Evolutionary conservation across 2,329 filamentous ascomycete species (phyloP).

Genomic region (Pseudocercospora macadamiae): DNA sequence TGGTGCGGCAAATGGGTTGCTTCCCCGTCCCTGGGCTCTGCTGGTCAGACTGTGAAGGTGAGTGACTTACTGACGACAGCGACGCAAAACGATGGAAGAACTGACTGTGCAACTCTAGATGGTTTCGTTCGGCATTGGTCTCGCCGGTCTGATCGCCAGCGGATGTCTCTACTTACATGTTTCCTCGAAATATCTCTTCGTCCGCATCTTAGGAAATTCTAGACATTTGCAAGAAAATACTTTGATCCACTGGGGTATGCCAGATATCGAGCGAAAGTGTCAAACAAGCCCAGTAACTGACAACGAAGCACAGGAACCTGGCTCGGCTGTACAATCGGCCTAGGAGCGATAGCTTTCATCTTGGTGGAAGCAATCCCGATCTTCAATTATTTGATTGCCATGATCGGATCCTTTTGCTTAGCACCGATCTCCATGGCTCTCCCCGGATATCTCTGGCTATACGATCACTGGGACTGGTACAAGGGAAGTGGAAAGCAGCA

Average conservation of each 20-base stretch:
- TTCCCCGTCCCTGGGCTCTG: slow-evolving; percentile 63
- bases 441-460: slow-evolving; percentile 56
- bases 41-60: slow-evolving; percentile 61
- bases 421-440: slow-evolving; percentile 54
- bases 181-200: slow-evolving; percentile 59
- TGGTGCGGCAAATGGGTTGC: slow-evolving; percentile 66
- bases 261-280: too few species aligned
- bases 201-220: slow-evolving; percentile 56
- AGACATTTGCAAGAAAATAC: slow-evolving; percentile 56
- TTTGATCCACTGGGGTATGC: slow-evolving; percentile 50
- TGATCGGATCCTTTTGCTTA: slow-evolving; percentile 55
- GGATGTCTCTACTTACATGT: slow-evolving; percentile 52
- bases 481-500: slow-evolving; percentile 42
- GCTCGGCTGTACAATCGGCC: slow-evolving; percentile 49
- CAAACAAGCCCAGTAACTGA: too few species aligned
- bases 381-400: slow-evolving; percentile 55
- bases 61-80: not conserved
- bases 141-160: slow-evolving; percentile 58
- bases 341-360: slow-evolving; percentile 52
- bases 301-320: slow-evolving; percentile 41
- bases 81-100: not conserved
- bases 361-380: slow-evolving; percentile 58
- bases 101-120: not conserved
- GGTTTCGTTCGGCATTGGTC: slow-evolving; percentile 58
- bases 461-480: slow-evolving; percentile 50